These are phyloP conservation scores for Dictyostelium citrinum DNA, from an alignment of 78 protist species.

Conservation along the genomic window DNA sequence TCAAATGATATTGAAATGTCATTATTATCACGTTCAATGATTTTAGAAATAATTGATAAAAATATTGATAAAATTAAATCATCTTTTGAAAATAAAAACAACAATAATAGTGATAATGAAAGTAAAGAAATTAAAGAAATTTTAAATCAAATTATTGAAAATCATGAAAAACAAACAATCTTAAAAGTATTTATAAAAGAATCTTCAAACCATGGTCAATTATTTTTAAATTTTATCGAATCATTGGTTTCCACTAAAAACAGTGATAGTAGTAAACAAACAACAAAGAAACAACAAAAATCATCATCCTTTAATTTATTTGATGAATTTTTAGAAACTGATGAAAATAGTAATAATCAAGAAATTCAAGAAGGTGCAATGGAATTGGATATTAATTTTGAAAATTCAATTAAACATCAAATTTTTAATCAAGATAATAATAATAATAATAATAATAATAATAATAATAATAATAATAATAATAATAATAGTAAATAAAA, in stretches of 20 bases:
- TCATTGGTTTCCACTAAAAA: not conserved
- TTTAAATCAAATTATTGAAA: not conserved
- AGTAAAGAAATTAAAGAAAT: not conserved
- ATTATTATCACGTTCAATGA: not conserved
- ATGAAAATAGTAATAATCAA: not conserved
- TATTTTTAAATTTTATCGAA: not conserved
- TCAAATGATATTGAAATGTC: not conserved
- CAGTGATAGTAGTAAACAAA: not conserved
- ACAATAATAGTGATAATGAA: not conserved
- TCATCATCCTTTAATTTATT: not conserved
- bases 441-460: too few relatives aligned
- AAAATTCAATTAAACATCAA: not conserved
- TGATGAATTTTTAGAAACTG: not conserved
- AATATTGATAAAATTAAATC: not conserved
- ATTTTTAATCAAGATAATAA: not conserved
- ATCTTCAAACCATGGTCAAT: not conserved
- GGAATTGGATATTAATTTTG: not conserved
- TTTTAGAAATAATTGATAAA: not conserved
- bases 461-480: too few relatives aligned
- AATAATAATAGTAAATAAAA: not conserved
- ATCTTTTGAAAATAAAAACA: not conserved
- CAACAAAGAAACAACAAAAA: not conserved
- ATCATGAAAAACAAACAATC: not conserved
- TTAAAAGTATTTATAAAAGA: not conserved
- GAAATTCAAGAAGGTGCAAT: not conserved